Evolutionary conservation across 2,329 filamentous ascomycete species (phyloP).

Genomic region (Penicillium fuscoglaucum): DNA sequence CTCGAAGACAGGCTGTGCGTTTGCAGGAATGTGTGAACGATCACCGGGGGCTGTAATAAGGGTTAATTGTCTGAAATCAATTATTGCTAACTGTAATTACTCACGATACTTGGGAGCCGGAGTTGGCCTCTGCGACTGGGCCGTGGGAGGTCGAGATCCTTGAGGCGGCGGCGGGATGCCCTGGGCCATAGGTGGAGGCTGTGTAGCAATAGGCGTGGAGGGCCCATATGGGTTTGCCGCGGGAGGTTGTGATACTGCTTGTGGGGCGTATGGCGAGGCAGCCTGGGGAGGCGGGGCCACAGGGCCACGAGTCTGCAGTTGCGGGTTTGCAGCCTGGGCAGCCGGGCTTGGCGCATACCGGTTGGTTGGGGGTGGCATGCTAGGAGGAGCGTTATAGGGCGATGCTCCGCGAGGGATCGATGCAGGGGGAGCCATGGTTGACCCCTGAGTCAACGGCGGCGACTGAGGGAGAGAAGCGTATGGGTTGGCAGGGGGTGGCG

Average conservation of each 20-base stretch:
- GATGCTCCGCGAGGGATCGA: slow-evolving; percentile 70
- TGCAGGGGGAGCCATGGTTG: slow-evolving; percentile 52
- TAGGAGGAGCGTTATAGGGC: slow-evolving; percentile 80
- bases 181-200: slow-evolving; percentile 31
- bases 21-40: slow-evolving; percentile 79
- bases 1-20: slow-evolving; percentile 76
- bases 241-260: slow-evolving; percentile 39
- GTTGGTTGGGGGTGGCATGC: slow-evolving; percentile 67
- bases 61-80: slow-evolving; percentile 17
- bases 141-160: slow-evolving; percentile 48
- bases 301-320: slow-evolving; percentile 47
- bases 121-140: slow-evolving; percentile 51
- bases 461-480: slow-evolving; percentile 44
- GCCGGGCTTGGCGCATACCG: slow-evolving; percentile 72
- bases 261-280: slow-evolving; percentile 61
- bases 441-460: slow-evolving; percentile 38
- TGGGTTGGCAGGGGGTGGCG: slow-evolving; percentile 43
- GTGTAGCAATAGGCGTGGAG: slow-evolving; percentile 49
- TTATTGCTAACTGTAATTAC: slow-evolving; percentile 20
- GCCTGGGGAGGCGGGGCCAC: slow-evolving; percentile 51
- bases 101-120: slow-evolving; percentile 67
- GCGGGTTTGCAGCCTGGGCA: slow-evolving; percentile 53
- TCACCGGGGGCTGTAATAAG: slow-evolving; percentile 65
- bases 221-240: slow-evolving; percentile 47
- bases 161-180: slow-evolving; percentile 41